These are phyloP conservation scores for Agaricus sinodeliciosus DNA, from an alignment of 768 basidiomycete genomes.

Conservation along the genomic window DNA sequence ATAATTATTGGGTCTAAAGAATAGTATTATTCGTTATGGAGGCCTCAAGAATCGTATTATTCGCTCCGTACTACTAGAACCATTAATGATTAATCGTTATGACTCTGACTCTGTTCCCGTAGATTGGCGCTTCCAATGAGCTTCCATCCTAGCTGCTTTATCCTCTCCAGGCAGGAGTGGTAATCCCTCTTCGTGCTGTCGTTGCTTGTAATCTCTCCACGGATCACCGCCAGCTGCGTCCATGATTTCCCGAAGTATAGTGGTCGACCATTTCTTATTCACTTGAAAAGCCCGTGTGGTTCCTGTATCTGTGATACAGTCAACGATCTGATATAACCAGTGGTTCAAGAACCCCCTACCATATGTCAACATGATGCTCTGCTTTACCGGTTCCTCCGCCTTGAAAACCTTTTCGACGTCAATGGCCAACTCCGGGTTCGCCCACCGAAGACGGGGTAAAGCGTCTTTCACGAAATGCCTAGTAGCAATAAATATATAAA, in stretches of 20 bases:
- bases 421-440: constrained; percentile 62
- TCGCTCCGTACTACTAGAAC: no score
- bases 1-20: neutral
- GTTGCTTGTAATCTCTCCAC: constrained; percentile 51
- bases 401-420: constrained; percentile 51
- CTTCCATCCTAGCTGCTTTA: neutral
- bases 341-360: constrained; percentile 36
- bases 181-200: constrained; percentile 37
- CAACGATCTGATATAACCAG: neutral
- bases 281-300: constrained; percentile 41
- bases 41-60: no score
- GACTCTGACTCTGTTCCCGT: neutral
- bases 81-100: neutral
- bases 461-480: constrained; percentile 79
- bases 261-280: constrained; percentile 61
- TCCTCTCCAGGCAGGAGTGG: constrained; percentile 45
- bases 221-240: constrained; percentile 51
- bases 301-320: constrained; percentile 22
- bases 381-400: constrained; percentile 45
- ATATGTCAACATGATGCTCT: constrained; percentile 56
- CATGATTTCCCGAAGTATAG: constrained; percentile 68
- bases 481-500: neutral
- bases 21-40: constrained; percentile 4
- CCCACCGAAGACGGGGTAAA: constrained; percentile 72
- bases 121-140: constrained; percentile 13